A percentile compares a stretch with the other conserved stretches of the same genome.
Conservation (phyloP, 805 yeast species). For the Yarrowia phangngaensis region DNA sequence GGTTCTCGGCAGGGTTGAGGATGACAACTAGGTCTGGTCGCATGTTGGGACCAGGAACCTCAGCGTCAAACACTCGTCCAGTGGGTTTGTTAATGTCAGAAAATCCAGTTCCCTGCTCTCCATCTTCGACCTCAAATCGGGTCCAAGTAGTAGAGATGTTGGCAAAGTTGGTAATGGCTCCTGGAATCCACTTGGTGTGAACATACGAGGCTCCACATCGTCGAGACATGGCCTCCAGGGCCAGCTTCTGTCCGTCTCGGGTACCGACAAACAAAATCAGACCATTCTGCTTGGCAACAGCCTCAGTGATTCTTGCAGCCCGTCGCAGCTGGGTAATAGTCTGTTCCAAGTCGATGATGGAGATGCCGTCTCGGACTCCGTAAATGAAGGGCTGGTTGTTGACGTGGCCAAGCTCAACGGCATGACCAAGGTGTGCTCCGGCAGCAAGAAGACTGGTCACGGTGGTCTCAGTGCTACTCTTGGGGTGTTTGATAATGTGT, state of each 20-base stretch:
- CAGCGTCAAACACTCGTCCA: conserved; percentile 41
- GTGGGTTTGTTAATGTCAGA: conserved; percentile 46
- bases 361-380: conserved; percentile 87
- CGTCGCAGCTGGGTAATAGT: conserved; percentile 71
- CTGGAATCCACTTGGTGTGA: conserved; percentile 86
- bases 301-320: conserved; percentile 81
- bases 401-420: conserved; percentile 64
- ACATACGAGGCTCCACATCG: conserved; percentile 79
- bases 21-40: conserved; percentile 88
- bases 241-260: conserved; percentile 66
- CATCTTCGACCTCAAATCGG: conserved; percentile 72
- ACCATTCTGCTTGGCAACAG: conserved; percentile 81
- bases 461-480: conserved; percentile 53
- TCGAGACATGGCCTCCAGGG: conserved; percentile 74
- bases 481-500: conserved; percentile 59
- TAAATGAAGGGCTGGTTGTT: conserved; percentile 80
- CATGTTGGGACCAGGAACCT: conserved; percentile 48
- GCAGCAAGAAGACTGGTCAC: conserved; percentile 76
- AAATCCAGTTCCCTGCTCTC: conserved; percentile 41
- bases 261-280: conserved; percentile 81
- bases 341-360: conserved; percentile 83
- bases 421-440: conserved; percentile 92
- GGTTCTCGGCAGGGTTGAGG: conserved; percentile 82
- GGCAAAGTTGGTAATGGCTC: conserved; percentile 81
- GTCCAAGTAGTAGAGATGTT: conserved; percentile 58